Percentiles rank a stretch among this genome's conserved stretches.
phyloP scores from a whole-genome alignment of 108 stramenopile genomes.

The Skeletonema menzelii region DNA sequence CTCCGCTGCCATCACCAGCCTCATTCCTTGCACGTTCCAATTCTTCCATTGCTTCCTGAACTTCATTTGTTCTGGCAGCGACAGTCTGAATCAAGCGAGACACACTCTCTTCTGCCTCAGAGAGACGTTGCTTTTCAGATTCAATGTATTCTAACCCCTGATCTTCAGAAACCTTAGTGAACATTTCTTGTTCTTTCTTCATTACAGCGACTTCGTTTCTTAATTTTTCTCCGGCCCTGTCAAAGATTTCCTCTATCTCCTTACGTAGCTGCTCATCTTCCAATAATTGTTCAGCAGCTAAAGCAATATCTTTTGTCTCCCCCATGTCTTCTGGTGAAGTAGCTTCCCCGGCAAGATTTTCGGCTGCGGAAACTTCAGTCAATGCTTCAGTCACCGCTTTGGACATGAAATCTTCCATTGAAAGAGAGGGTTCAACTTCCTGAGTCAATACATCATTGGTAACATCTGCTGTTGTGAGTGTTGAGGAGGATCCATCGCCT shows the following conservation, averaged over 20 bases:
- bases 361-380: conserved; percentile 20
- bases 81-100: conserved; percentile 39
- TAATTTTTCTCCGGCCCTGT: conserved; percentile 35
- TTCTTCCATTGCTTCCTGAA: conserved; percentile 44
- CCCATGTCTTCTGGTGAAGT: neutral
- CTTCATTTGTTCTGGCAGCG: conserved; percentile 28
- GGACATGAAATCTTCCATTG: conserved; percentile 41
- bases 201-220: conserved; percentile 25
- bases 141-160: conserved; percentile 29
- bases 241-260: conserved; percentile 42
- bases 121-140: conserved; percentile 30
- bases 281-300: conserved; percentile 13
- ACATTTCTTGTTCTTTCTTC: conserved; percentile 36
- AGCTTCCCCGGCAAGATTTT: neutral
- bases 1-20: conserved; percentile 14
- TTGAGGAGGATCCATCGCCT: neutral
- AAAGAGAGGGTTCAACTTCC: conserved; percentile 33
- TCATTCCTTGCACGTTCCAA: conserved; percentile 38
- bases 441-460: conserved; percentile 35
- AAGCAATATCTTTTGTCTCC: conserved; percentile 13
- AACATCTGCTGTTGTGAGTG: conserved; percentile 36
- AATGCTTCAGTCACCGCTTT: conserved; percentile 29
- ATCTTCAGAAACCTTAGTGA: conserved; percentile 28
- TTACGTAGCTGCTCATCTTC: conserved; percentile 30
- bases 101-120: conserved; percentile 43